Conservation (phyloP, 2,329 filamentous ascomycete genomes). For the Xylaria sp. region DNA sequence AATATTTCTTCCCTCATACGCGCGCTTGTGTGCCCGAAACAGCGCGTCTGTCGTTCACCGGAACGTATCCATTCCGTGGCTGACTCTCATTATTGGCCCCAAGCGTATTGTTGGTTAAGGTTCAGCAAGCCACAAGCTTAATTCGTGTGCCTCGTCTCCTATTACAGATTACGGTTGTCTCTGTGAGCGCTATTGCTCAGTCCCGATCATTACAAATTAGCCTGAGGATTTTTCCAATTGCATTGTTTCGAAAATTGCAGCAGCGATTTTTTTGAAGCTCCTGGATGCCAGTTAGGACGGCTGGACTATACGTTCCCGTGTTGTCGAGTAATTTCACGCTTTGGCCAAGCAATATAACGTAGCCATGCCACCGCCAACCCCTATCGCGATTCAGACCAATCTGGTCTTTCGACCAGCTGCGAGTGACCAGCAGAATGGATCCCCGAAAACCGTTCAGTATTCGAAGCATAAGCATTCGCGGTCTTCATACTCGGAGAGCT, state of each 20-base stretch:
- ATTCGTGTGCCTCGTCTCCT: slow-evolving; percentile 8
- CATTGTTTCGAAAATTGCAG: not conserved
- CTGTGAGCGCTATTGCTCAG: slow-evolving; percentile 12
- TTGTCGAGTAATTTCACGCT: slow-evolving; percentile 15
- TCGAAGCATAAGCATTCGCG: slow-evolving; percentile 68
- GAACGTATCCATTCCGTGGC: slow-evolving; percentile 20
- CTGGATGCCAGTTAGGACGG: not conserved
- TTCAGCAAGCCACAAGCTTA: slow-evolving; percentile 10
- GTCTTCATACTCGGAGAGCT: slow-evolving; percentile 70
- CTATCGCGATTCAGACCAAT: slow-evolving; percentile 51
- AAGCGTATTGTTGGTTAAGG: slow-evolving; percentile 7
- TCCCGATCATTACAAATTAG: not conserved
- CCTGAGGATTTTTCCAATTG: slow-evolving; percentile 18
- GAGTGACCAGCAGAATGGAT: slow-evolving; percentile 45
- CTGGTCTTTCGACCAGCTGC: slow-evolving; percentile 47
- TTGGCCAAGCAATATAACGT: slow-evolving; percentile 24
- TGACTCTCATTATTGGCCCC: slow-evolving; percentile 14
- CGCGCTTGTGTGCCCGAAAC: slow-evolving; percentile 8
- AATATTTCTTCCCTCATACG: slow-evolving; percentile 3
- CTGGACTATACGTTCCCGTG: slow-evolving; percentile 17
- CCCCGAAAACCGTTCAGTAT: slow-evolving; percentile 43
- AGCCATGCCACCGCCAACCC: slow-evolving; percentile 47
- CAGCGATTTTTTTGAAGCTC: not conserved
- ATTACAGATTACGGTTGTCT: slow-evolving; percentile 9
- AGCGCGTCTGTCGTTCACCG: slow-evolving; percentile 22